Percentiles rank a stretch among this genome's conserved stretches.
These are phyloP conservation scores for Rhodotorula diobovata DNA, from an alignment of 768 basidiomycete genomes.

Conservation along the genomic window DNA sequence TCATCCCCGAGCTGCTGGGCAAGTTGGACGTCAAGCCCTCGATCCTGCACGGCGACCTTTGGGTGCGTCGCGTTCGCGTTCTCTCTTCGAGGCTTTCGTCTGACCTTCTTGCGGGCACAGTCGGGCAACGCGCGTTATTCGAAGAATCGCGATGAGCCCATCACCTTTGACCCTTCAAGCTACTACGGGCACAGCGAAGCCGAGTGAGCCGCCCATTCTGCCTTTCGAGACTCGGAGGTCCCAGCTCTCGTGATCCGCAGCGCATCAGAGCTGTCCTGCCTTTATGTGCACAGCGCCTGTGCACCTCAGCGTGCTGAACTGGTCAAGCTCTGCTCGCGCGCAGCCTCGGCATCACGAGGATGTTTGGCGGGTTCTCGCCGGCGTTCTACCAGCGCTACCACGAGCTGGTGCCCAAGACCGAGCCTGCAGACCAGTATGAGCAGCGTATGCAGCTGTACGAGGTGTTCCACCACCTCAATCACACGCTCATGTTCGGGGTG, in stretches of 20 bases:
- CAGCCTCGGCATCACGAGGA: slow-evolving; percentile 46
- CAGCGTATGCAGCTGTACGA: slow-evolving; percentile 14
- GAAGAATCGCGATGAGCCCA: slow-evolving; percentile 25
- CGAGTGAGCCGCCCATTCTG: neutral
- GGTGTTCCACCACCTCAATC: slow-evolving; percentile 16
- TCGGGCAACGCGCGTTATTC: slow-evolving; percentile 46
- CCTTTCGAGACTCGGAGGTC: too few relatives aligned
- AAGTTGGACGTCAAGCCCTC: slow-evolving; percentile 39
- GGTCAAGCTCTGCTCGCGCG: neutral
- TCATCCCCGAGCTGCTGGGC: slow-evolving; percentile 11
- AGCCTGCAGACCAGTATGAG: slow-evolving; percentile 12
- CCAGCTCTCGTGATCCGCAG: neutral
- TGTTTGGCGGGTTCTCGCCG: slow-evolving; percentile 47
- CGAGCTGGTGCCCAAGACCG: slow-evolving; percentile 5
- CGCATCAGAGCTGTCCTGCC: too few relatives aligned
- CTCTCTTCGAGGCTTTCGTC: neutral
- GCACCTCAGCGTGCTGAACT: too few relatives aligned
- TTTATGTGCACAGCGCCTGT: too few relatives aligned
- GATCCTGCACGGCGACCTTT: slow-evolving; percentile 48
- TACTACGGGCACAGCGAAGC: slow-evolving; percentile 40
- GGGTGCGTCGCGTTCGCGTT: slow-evolving; percentile 24
- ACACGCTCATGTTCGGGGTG: slow-evolving; percentile 15
- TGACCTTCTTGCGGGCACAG: neutral
- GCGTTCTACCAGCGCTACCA: slow-evolving; percentile 47
- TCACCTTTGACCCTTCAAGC: slow-evolving; percentile 45